Evolutionary conservation across 2,329 filamentous ascomycete genomes (phyloP), one percentile per base, ranked within the genome.

Genomic region (Colletotrichum phormii): DNA sequence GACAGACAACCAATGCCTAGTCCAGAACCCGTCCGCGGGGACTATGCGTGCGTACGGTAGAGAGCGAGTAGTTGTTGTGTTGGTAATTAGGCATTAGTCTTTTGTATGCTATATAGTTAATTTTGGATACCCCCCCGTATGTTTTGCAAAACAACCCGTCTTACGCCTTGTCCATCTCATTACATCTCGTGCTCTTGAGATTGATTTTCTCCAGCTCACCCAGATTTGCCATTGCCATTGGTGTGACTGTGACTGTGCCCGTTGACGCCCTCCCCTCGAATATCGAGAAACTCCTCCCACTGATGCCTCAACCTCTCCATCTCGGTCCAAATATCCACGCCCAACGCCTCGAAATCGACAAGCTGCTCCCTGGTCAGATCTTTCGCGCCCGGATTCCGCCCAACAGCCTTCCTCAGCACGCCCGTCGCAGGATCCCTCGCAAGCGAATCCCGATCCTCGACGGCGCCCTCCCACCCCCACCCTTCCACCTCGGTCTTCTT

Each of bases 401-500:
- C 90, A 12, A 87, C 85, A 29, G 86, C 84, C 77, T 85, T 87
- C 55, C 85, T 82, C 75, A 90, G 83, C 66, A 86, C 83, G 3
- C 86, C 86, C 57, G 83, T 77, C 53, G 84, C 82, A 0, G 77
- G 77, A 78, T 80, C 76, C 55, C 82, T 82, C 78, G 88, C 86
- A 79, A 90, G 85, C 77, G 83, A 79, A 73, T 80, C 84, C 75
- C 86, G 86, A 37, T 84, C 81, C 75, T 87, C 86, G n/a, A 87
- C 84, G 11, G 82, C 84, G 67, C 93, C 91, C 75, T 90, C 85
- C 82, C 91, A 92, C 0, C 95, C 95, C 95, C 95, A 98, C 8
- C 95, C 94, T 55, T 94, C 91, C 3, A 97, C 92, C 81, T 98
- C 94, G 1, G 95, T 97, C 77, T 90, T 90, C 82, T 92, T 93